Evolutionary conservation across 192 early-diverging fungal genomes (phyloP), one percentile per base, ranked within the genome.

Genomic region (Entomortierella parvispora): DNA sequence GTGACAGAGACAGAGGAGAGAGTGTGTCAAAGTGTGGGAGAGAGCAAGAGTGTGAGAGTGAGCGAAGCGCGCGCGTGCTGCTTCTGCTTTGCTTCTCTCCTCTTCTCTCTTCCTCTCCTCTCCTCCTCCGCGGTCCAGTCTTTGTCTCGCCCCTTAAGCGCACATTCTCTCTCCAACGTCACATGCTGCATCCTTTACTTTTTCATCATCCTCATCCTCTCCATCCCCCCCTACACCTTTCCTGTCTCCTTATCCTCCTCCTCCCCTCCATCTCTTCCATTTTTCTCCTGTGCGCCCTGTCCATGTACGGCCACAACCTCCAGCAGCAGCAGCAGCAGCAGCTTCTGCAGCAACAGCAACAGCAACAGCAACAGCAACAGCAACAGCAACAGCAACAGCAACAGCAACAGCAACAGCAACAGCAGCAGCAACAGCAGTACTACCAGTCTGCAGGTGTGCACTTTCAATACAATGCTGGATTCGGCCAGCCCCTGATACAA

Each of bases 381-480:
- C 49, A 34, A 34, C 44, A 61, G 4, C 58, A 61, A 12, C 58
- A 69, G 26, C 69, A 64, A 29, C 59, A 63, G 26, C 69, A 57
- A 28, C 69, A 63, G 22, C 68, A 70, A 18, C 58, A 71, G 5
- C 69, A 65, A 22, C 70, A 72, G 17, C 71, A 74, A 15, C 60
- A 58, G 0, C 63, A 74, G 4, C 71, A 74, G 31, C 71, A 74
- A 33, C 63, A 74, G 32, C 49, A 49, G 51, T 75, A 75, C 58
- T 64, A 75, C 15, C 56, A 63, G n/a, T 57, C 64, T 32, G 62
- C 65, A 20, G 71, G 64, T n/a, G 50, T 50, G 51, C 59, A 75
- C 58, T 75, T 75, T 26, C 71, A 75, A 34, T 67, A 75, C 51
- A 75, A 75, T 75, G 71, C 71, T 2, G 62, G 58, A 7, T 75